These are phyloP conservation scores for Phenoliferia sp. DNA, from an alignment of 1,284 basidiomycete species.

Conservation along the genomic window DNA sequence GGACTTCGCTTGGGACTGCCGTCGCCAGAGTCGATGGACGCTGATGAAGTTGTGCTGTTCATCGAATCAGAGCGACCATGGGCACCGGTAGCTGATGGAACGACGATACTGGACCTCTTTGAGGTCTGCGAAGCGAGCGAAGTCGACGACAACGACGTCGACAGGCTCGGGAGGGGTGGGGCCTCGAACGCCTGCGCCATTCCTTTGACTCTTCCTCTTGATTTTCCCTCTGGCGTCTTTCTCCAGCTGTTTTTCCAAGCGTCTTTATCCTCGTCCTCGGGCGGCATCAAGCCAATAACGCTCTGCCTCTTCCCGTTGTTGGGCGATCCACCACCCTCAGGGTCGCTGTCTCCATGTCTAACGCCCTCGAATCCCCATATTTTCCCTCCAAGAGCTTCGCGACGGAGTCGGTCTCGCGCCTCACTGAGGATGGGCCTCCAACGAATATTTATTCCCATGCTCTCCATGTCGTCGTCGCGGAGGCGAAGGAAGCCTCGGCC, in stretches of 20 bases:
- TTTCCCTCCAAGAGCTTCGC: slow-evolving; percentile 18
- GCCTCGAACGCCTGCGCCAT: slow-evolving; percentile 29
- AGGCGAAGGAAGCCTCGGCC: slow-evolving; percentile 35
- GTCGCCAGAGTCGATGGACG: neutral
- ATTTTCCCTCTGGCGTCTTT: slow-evolving; percentile 7
- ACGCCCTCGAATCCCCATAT: slow-evolving; percentile 25
- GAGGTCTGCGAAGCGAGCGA: neutral
- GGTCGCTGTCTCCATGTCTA: neutral
- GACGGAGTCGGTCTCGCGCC: slow-evolving; percentile 21
- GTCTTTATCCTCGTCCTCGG: slow-evolving; percentile 19
- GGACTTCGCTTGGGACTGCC: too few species aligned
- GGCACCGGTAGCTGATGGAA: neutral
- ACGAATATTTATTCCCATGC: slow-evolving; percentile 32
- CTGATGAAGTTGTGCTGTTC: neutral
- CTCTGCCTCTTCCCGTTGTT: slow-evolving; percentile 8
- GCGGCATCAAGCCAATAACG: slow-evolving; percentile 16
- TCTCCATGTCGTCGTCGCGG: slow-evolving; percentile 28
- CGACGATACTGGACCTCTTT: neutral
- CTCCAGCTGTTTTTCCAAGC: slow-evolving; percentile 37
- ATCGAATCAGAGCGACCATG: slow-evolving; percentile 2
- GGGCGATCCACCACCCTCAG: neutral
- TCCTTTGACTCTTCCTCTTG: slow-evolving; percentile 26
- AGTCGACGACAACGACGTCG: neutral
- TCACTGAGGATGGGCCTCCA: slow-evolving; percentile 15
- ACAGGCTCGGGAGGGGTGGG: neutral